A percentile compares a stretch with the other conserved stretches of the same genome.
Evolutionary conservation across 2,329 filamentous ascomycete genomes (phyloP).

Genomic region (Aspergillus udagawae): DNA sequence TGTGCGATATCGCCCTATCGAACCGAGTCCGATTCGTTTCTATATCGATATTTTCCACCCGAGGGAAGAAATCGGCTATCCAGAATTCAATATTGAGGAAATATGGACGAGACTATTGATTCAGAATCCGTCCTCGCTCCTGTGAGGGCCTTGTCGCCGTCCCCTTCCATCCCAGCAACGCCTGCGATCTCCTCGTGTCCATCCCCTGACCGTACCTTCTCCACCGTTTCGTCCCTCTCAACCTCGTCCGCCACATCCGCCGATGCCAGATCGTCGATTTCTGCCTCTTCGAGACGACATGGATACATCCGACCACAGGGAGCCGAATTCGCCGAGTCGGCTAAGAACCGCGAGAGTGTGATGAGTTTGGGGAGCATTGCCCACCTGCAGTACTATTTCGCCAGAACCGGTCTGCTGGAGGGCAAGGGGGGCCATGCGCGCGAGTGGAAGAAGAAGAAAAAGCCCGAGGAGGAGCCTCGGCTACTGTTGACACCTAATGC

Average conservation of each 20-base stretch:
- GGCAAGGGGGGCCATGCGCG: slow-evolving; percentile 86
- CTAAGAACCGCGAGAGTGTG: slow-evolving; percentile 86
- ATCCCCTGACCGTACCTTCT: slow-evolving; percentile 44
- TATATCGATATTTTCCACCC: neutral
- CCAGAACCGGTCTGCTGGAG: slow-evolving; percentile 85
- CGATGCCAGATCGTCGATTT: slow-evolving; percentile 41
- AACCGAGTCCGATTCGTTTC: slow-evolving; percentile 2
- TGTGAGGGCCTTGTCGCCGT: slow-evolving; percentile 35
- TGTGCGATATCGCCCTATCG: slow-evolving; percentile 1
- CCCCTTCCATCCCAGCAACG: slow-evolving; percentile 39
- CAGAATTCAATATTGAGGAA: neutral
- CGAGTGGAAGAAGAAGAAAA: slow-evolving; percentile 57
- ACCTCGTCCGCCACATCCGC: slow-evolving; percentile 42
- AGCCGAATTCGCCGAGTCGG: slow-evolving; percentile 86
- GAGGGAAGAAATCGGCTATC: neutral
- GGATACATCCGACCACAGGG: slow-evolving; percentile 86
- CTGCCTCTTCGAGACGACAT: slow-evolving; percentile 53
- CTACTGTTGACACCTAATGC: slow-evolving; percentile 38
- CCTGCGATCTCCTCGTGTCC: slow-evolving; percentile 43
- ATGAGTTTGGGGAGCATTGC: slow-evolving; percentile 95
- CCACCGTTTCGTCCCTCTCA: slow-evolving; percentile 43
- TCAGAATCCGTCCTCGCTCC: slow-evolving; percentile 19
- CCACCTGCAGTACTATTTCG: slow-evolving; percentile 98
- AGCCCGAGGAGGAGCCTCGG: slow-evolving; percentile 36
- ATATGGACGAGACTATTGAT: slow-evolving; percentile 27